phyloP scores from a whole-genome alignment of 495 filamentous ascomycete genomes.

The Friedmanniomyces endolithicus region DNA sequence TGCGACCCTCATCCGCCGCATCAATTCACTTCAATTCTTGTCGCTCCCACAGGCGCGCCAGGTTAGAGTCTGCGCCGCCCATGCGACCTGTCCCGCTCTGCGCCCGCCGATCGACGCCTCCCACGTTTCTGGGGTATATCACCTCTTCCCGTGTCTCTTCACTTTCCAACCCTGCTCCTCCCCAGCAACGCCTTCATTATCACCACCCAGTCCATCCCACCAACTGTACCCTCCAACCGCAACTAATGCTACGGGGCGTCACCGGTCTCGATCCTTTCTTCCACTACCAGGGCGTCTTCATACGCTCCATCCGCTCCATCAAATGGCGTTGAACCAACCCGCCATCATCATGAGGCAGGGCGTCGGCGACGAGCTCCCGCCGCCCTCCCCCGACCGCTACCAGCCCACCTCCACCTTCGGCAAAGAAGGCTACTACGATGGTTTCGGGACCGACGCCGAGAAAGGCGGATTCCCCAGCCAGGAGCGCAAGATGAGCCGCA shows the following conservation, averaged over 20 bases:
- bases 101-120: neutral
- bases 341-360: neutral
- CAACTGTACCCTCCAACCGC: neutral
- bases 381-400: neutral
- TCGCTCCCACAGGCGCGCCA: neutral
- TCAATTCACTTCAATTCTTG: neutral
- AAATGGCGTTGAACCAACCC: conserved; percentile 44
- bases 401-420: conserved; percentile 2
- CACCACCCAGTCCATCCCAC: neutral
- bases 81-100: neutral
- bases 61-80: neutral
- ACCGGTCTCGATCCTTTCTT: conserved; percentile 26
- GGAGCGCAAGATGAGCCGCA: conserved; percentile 24
- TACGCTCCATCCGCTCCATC: conserved; percentile 32
- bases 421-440: conserved; percentile 17
- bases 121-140: neutral
- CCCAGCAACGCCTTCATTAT: neutral
- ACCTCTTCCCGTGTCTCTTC: neutral
- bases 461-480: conserved; percentile 3
- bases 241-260: conserved; percentile 35
- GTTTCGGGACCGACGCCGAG: conserved; percentile 16
- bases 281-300: conserved; percentile 28
- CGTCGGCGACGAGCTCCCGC: neutral
- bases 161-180: neutral
- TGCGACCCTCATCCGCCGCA: neutral